phyloP scores from a whole-genome alignment of 805 yeast genomes.

The Starmerella davenportii region DNA sequence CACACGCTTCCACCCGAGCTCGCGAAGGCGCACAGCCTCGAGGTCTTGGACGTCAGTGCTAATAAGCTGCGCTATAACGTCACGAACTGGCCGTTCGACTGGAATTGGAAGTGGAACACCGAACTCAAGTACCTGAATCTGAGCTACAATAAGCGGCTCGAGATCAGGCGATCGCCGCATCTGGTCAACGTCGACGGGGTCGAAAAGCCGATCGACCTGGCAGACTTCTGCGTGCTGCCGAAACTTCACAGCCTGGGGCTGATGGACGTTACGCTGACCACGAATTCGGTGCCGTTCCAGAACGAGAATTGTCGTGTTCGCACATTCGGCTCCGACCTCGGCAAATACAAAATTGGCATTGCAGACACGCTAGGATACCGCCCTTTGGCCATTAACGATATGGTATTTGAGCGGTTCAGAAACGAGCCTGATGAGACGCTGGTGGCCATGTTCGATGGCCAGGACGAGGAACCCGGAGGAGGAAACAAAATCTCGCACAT shows the following conservation, averaged over 20 bases:
- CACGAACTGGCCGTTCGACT: conserved; percentile 86
- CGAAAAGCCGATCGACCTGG: conserved; percentile 21
- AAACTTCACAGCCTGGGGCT: conserved; percentile 60
- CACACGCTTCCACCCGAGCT: conserved; percentile 80
- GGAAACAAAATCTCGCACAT: conserved; percentile 40
- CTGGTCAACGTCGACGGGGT: conserved; percentile 13
- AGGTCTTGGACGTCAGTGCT: conserved; percentile 74
- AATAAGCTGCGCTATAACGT: conserved; percentile 81
- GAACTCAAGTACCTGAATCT: conserved; percentile 65
- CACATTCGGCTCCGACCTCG: conserved; percentile 67
- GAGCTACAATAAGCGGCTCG: conserved; percentile 83
- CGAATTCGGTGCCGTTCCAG: conserved; percentile 80
- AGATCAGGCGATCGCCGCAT: conserved; percentile 40
- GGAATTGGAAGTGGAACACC: conserved; percentile 89
- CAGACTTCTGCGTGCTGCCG: conserved; percentile 57
- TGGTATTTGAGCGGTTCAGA: conserved; percentile 70
- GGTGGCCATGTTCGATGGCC: conserved; percentile 75
- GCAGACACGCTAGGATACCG: conserved; percentile 68
- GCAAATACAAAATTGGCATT: conserved; percentile 70
- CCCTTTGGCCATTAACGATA: conserved; percentile 57
- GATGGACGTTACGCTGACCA: conserved; percentile 87
- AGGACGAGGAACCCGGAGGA: conserved; percentile 25
- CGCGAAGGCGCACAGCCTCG: conserved; percentile 44
- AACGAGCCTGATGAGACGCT: conserved; percentile 70
- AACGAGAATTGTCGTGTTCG: conserved; percentile 65